These are phyloP conservation scores for Penicillium egyptiacum DNA, from an alignment of 495 filamentous ascomycete species.

Conservation along the genomic window DNA sequence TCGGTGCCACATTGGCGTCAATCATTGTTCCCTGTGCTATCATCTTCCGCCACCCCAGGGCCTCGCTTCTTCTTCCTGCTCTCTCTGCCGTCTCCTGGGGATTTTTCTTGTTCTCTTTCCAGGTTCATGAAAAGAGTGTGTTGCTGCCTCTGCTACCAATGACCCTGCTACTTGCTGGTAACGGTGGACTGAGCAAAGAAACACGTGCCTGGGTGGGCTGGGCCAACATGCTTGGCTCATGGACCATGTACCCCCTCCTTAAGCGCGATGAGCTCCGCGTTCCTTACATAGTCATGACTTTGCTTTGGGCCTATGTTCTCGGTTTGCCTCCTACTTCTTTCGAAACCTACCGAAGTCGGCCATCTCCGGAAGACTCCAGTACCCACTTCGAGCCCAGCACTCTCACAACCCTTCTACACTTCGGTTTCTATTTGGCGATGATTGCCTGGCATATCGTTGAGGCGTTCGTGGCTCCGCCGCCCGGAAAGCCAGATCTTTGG, in stretches of 20 bases:
- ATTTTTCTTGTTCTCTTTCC: constrained; percentile 95
- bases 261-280: constrained; percentile 78
- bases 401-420: constrained; percentile 66
- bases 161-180: constrained; percentile 78
- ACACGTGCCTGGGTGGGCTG: constrained; percentile 88
- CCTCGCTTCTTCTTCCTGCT: constrained; percentile 72
- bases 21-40: constrained; percentile 77
- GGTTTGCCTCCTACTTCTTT: constrained; percentile 78
- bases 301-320: constrained; percentile 87
- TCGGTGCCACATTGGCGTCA: constrained; percentile 69
- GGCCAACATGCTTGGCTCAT: constrained; percentile 85
- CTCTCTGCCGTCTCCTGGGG: constrained; percentile 86
- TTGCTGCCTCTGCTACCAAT: constrained; percentile 88
- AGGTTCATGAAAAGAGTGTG: constrained; percentile 97
- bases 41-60: constrained; percentile 75
- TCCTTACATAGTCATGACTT: constrained; percentile 78
- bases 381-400: constrained; percentile 46
- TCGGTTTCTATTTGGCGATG: constrained; percentile 73
- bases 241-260: constrained; percentile 92
- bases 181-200: constrained; percentile 70
- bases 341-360: constrained; percentile 55
- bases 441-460: constrained; percentile 77
- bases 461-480: constrained; percentile 61
- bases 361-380: constrained; percentile 39
- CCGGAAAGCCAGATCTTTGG: constrained; percentile 87